Evolutionary conservation across 1,139 yeast genomes (phyloP), one percentile per base, ranked within the genome.

Genomic region (Debaryomyces nepalensis): DNA sequence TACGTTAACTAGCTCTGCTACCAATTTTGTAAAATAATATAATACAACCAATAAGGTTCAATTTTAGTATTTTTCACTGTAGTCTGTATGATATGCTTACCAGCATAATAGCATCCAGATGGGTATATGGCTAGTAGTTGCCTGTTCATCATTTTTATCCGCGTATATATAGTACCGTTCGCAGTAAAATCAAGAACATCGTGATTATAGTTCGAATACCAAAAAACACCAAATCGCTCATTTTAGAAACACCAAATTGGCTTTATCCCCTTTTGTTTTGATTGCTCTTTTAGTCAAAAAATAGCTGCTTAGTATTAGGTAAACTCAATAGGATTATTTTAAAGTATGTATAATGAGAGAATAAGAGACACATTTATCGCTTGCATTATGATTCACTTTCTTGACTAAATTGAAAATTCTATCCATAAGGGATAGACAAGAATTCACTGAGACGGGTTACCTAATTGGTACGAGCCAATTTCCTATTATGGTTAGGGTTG

Each of bases 401-500:
- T 10, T 16, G 5, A n/a, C 26, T 23, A 26, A 10, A 18, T 10
- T n/a, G 8, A 12, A 24, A 39, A 19, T 19, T 14, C 3, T 10
- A 10, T 18, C 11, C 6, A 32, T 16, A 27, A 29, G 14, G 12
- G 27, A 1, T 22, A 33, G 22, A 22, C 26, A 26, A 34, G 19
- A 34, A 34, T 22, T 34, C 22, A 37, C 32, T 47, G 52, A 48
- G 52, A 50, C 42, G 29, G 53, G 56, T 59, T 59, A 56, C 64
- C 64, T 52, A 54, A 52, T 59, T 59, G 49, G 62, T 42, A 45
- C 54, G 47, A 43, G 40, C 41, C 53, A 46, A 52, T 52, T 58
- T 58, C 63, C 63, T 58, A 57, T 48, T 58, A 51, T 46, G 59
- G 62, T 34, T 39, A 44, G 44, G 51, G 61, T 54, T 57, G 61